Percentiles rank a stretch among this genome's conserved stretches.
These are phyloP conservation scores for Tolypocladium endophyticum DNA, from an alignment of 2,329 filamentous ascomycete species.

Conservation along the genomic window DNA sequence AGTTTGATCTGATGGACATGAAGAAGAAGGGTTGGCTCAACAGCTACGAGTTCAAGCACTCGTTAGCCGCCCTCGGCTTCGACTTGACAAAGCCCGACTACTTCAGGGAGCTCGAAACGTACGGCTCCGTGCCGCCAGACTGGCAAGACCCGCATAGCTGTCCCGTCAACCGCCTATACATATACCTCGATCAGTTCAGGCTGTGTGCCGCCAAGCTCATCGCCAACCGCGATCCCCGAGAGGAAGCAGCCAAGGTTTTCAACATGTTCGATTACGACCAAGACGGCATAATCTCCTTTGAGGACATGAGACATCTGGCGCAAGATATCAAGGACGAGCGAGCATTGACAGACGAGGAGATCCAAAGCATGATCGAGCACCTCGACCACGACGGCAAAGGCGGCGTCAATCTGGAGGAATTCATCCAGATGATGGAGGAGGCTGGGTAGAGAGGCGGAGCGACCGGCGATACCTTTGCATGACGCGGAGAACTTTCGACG, in stretches of 20 bases:
- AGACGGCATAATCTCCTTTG: constrained; percentile 84
- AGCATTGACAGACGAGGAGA: constrained; percentile 82
- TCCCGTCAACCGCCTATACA: constrained; percentile 33
- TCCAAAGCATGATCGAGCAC: constrained; percentile 94
- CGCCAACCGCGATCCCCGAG: constrained; percentile 69
- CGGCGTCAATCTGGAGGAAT: constrained; percentile 60
- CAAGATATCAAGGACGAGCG: constrained; percentile 73
- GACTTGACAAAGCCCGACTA: constrained; percentile 81
- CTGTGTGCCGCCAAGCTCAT: constrained; percentile 74
- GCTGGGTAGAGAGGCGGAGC: constrained; percentile 16
- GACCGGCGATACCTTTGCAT: background rate
- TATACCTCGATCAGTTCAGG: constrained; percentile 47
- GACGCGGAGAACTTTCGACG: background rate
- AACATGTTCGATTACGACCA: constrained; percentile 83
- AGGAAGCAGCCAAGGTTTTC: constrained; percentile 88
- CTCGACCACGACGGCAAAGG: constrained; percentile 93
- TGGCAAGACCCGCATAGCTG: constrained; percentile 35
- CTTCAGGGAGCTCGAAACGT: constrained; percentile 66
- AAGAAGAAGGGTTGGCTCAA: constrained; percentile 91
- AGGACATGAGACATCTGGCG: constrained; percentile 79
- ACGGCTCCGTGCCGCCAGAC: constrained; percentile 61
- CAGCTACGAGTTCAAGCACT: constrained; percentile 97
- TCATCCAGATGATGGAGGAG: constrained; percentile 51
- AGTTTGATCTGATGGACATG: constrained; percentile 94
- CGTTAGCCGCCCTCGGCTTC: constrained; percentile 90